Evolutionary conservation across 352 stramenopile species (phyloP), one percentile per base, ranked within the genome.

Genomic region (Plasmopara halstedii): DNA sequence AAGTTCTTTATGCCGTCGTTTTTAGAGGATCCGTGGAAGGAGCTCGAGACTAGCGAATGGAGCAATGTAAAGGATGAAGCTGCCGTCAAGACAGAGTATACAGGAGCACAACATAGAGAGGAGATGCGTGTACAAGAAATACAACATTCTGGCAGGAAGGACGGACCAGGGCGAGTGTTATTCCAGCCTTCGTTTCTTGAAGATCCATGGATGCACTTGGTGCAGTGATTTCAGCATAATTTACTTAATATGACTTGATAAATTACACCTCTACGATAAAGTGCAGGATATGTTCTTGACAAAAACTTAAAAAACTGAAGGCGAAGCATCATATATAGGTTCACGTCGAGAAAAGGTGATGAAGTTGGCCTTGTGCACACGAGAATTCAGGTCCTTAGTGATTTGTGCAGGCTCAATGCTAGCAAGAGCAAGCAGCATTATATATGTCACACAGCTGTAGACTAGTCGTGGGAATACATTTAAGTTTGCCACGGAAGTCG

Each of bases 141-240:
- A 21, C 38, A 46, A 15, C 25, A 29, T 6, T 51, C 42, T 43
- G 14, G 10, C 9, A 34, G 7, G 4, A 6, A 55, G 17, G 25
- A 58, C 42, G 57, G 55, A 15, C 44, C 60, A 18, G 76, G 71
- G 14, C 67, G 73, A 32, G 69, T 83, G 42, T 62, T 86, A 25
- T 88, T 88, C 53, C 67, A 81, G 56, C 73, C 73, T 7, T 84
- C 73, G 26, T 88, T 85, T 52, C 56, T 88, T 2, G 37, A 68
- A 8, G 69, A 88, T 56, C 77, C 77, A 13, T 86, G 77, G 76
- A 4, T 29, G 25, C 3, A 29, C 11, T 10, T 29, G 11, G 25
- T 29, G 25, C 25, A 29, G 1, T 29, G 25, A 29, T 6, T 29
- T n/a, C n/a, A n/a, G n/a, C n/a, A n/a, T n/a, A n/a, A n/a, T n/a